A percentile compares a stretch with the other conserved stretches of the same genome.
These are phyloP conservation scores for Diaporthe batatas DNA, from an alignment of 2,329 filamentous ascomycete genomes.

Conservation along the genomic window DNA sequence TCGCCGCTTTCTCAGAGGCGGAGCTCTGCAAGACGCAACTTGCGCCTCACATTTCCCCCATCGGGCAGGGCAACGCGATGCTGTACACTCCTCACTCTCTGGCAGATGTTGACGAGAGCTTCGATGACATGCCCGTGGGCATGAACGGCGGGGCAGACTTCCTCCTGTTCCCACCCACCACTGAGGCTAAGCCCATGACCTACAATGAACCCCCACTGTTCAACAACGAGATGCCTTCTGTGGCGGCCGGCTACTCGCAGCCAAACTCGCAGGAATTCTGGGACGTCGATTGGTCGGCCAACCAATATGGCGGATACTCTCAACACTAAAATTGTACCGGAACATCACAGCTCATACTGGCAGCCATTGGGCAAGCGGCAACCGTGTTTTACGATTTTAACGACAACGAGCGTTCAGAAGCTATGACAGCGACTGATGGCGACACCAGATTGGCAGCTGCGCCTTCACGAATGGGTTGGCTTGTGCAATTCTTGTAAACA, in stretches of 20 bases:
- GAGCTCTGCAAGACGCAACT: constrained; percentile 57
- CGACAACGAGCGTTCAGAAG: constrained; percentile 21
- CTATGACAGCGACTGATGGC: neutral
- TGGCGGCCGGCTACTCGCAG: constrained; percentile 66
- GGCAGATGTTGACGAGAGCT: constrained; percentile 74
- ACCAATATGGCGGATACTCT: constrained; percentile 49
- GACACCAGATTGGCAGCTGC: constrained; percentile 34
- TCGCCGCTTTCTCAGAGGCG: constrained; percentile 54
- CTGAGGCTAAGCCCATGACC: constrained; percentile 56
- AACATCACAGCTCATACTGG: neutral
- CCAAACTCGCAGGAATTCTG: constrained; percentile 65
- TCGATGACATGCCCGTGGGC: constrained; percentile 64
- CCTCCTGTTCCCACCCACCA: constrained; percentile 66
- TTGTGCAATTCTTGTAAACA: constrained; percentile 35
- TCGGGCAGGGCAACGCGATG: constrained; percentile 76
- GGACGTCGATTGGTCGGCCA: constrained; percentile 58
- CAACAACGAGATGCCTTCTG: constrained; percentile 61
- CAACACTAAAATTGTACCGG: constrained; percentile 44
- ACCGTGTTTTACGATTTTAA: constrained; percentile 41
- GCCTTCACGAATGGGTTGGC: constrained; percentile 25
- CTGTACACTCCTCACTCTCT: constrained; percentile 76
- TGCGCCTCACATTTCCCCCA: constrained; percentile 74
- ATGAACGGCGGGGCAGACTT: constrained; percentile 70
- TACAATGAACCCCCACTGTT: constrained; percentile 60
- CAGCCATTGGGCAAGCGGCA: neutral